A percentile compares a stretch with the other conserved stretches of the same genome.
Evolutionary conservation across 768 basidiomycete genomes (phyloP).

Genomic region (Kwoniella newhampshirensis): DNA sequence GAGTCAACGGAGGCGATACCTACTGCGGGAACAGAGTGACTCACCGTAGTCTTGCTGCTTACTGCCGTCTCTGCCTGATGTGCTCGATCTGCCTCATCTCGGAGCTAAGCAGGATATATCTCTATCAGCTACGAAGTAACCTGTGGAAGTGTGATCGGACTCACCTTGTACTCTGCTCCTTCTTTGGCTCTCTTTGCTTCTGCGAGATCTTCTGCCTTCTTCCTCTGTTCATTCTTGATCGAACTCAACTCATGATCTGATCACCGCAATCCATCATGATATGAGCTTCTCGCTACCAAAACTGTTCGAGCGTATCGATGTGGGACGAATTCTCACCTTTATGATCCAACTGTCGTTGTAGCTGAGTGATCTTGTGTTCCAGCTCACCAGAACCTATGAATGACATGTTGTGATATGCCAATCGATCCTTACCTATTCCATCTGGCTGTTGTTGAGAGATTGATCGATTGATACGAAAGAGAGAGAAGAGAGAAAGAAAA

Average conservation of each 20-base stretch:
- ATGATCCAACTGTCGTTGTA: conserved; percentile 43
- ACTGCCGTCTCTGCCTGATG: conserved; percentile 32
- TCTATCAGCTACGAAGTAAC: not conserved
- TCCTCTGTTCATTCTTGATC: conserved; percentile 43
- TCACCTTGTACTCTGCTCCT: conserved; percentile 42
- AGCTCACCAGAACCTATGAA: conserved; percentile 50
- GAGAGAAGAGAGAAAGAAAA: not conserved
- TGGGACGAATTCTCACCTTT: conserved; percentile 47
- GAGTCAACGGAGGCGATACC: not conserved
- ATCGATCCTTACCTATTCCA: not conserved
- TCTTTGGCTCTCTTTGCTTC: conserved; percentile 35
- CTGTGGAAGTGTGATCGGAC: not conserved
- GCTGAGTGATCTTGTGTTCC: conserved; percentile 42
- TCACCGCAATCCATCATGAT: not conserved
- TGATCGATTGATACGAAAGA: not conserved
- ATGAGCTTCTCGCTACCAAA: not conserved
- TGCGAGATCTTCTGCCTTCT: conserved; percentile 14
- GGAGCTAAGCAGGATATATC: conserved; percentile 22
- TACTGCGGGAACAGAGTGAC: not conserved
- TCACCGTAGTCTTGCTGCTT: conserved; percentile 22
- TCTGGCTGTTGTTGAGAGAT: not conserved
- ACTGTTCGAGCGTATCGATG: not conserved
- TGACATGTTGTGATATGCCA: conserved; percentile 33
- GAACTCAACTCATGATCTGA: conserved; percentile 47
- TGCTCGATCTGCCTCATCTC: conserved; percentile 40